These are phyloP conservation scores for Penicillium desertorum DNA, from an alignment of 495 filamentous ascomycete genomes.

Conservation along the genomic window DNA sequence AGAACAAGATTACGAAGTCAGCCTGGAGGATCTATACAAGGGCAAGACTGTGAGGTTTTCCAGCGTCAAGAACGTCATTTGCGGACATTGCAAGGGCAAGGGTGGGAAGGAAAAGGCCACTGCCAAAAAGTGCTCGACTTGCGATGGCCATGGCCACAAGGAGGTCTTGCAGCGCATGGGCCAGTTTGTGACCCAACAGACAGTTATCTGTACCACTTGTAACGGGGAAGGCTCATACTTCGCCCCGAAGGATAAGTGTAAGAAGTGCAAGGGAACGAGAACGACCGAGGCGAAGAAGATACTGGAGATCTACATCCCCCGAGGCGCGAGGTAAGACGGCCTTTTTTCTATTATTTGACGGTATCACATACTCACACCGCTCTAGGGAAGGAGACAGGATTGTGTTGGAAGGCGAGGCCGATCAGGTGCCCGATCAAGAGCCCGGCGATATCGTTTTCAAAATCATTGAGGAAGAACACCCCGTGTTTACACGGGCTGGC, in stretches of 20 bases:
- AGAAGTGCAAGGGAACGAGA: constrained; percentile 93
- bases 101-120: constrained; percentile 93
- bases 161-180: constrained; percentile 74
- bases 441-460: constrained; percentile 93
- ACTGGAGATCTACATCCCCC: constrained; percentile 92
- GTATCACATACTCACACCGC: constrained; percentile 20
- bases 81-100: constrained; percentile 78
- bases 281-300: constrained; percentile 83
- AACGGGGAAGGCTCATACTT: constrained; percentile 77
- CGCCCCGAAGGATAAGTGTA: constrained; percentile 94
- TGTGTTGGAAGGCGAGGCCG: constrained; percentile 88
- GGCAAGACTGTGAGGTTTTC: constrained; percentile 96
- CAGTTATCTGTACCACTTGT: constrained; percentile 73
- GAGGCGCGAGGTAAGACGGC: constrained; percentile 63
- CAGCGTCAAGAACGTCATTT: constrained; percentile 89
- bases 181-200: constrained; percentile 74
- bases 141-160: constrained; percentile 71
- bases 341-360: background rate
- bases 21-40: constrained; percentile 92
- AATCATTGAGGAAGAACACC: constrained; percentile 77
- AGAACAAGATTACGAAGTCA: constrained; percentile 86
- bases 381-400: constrained; percentile 79
- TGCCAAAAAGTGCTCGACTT: constrained; percentile 78
- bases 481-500: constrained; percentile 75
- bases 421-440: constrained; percentile 86